A percentile compares a stretch with the other conserved stretches of the same genome.
phyloP scores from a whole-genome alignment of 495 filamentous ascomycete genomes.

The Umbilicaria muhlenbergii region DNA sequence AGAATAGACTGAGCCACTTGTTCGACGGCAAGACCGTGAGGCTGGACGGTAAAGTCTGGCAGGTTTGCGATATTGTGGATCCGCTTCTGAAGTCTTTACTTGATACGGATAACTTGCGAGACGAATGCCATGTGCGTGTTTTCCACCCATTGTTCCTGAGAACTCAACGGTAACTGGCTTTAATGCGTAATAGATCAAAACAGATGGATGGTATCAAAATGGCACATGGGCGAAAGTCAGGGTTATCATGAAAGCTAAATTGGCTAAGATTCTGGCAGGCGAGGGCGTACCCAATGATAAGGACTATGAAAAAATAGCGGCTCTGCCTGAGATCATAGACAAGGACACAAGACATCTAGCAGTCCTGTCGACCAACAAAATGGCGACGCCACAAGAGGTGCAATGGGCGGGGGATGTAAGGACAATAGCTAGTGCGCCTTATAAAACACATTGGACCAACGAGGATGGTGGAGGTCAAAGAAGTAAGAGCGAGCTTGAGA shows the following conservation, averaged over 20 bases:
- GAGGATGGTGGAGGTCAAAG: neutral
- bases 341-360: constrained; percentile 14
- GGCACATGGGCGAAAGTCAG: constrained; percentile 68
- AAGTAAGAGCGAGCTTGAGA: constrained; percentile 16
- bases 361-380: constrained; percentile 19
- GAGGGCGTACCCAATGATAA: constrained; percentile 25
- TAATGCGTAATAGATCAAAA: constrained; percentile 28
- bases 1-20: constrained; percentile 40
- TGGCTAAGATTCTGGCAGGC: constrained; percentile 32
- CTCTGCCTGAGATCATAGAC: constrained; percentile 28
- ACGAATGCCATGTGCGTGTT: constrained; percentile 24
- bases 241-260: constrained; percentile 73
- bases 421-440: constrained; percentile 14
- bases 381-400: constrained; percentile 16
- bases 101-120: constrained; percentile 25
- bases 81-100: constrained; percentile 45
- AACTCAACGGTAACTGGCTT: no score
- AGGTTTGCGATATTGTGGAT: constrained; percentile 82
- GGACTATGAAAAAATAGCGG: constrained; percentile 29
- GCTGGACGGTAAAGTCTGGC: constrained; percentile 74
- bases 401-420: constrained; percentile 25
- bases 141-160: constrained; percentile 22
- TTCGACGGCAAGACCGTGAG: constrained; percentile 61
- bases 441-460: no score
- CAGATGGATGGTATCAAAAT: constrained; percentile 67